Evolutionary conservation across 2,329 filamentous ascomycete species (phyloP).

Genomic region (Malbranchea cinnamomea): DNA sequence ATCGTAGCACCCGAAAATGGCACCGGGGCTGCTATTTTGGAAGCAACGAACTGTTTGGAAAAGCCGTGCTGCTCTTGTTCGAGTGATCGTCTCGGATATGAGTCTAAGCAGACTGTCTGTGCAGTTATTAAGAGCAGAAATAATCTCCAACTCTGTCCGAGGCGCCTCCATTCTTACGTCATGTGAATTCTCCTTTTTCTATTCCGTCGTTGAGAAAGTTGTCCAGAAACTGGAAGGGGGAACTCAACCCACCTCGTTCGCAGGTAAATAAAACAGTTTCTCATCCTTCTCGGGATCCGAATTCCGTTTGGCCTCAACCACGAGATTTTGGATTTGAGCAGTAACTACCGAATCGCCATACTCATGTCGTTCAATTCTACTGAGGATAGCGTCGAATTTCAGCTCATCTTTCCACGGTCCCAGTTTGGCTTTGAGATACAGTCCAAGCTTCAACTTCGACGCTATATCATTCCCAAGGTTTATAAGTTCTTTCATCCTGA

Average conservation of each 20-base stretch:
- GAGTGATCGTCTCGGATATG: constrained; percentile 18
- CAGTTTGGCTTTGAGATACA: constrained; percentile 17
- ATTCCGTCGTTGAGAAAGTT: no score
- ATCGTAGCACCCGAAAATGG: constrained; percentile 16
- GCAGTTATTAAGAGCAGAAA: constrained; percentile 12
- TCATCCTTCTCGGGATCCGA: constrained; percentile 17
- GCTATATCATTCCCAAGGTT: constrained; percentile 13
- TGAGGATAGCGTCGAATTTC: constrained; percentile 17
- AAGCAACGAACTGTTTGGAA: constrained; percentile 18
- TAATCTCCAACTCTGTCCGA: constrained; percentile 7
- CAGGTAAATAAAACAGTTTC: constrained; percentile 15
- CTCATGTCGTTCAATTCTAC: constrained; percentile 15
- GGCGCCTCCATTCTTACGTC: constrained; percentile 7
- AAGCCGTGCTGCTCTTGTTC: constrained; percentile 19
- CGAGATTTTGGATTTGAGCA: constrained; percentile 10
- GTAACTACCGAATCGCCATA: constrained; percentile 19
- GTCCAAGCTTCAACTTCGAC: constrained; percentile 15
- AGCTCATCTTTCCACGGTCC: constrained; percentile 12
- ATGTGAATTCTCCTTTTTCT: constrained; percentile 5
- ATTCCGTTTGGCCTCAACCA: constrained; percentile 11
- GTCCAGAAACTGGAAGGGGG: neutral
- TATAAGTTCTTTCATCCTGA: constrained; percentile 13
- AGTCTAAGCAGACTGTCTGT: constrained; percentile 14
- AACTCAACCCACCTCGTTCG: constrained; percentile 6
- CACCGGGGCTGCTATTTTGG: constrained; percentile 10